Conservation (phyloP, 192 early-diverging fungal species). For the Backusella tuberculispora region DNA sequence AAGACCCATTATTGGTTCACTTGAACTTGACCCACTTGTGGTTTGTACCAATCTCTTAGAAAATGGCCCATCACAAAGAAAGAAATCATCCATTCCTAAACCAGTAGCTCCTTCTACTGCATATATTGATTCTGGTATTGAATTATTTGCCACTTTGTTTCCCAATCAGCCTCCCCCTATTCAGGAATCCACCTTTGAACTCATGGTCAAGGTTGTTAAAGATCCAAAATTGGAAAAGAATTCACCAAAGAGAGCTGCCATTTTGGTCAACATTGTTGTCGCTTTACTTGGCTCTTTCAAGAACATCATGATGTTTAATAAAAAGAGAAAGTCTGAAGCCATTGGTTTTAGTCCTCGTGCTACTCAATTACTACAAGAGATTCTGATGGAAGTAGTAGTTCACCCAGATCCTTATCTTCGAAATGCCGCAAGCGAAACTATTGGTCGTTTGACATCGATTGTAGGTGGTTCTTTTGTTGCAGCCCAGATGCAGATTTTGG, state of each 20-base stretch:
- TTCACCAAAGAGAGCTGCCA: conserved; percentile 72
- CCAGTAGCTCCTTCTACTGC: conserved; percentile 55
- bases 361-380: conserved; percentile 32
- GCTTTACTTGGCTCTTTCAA: conserved; percentile 75
- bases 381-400: conserved; percentile 65
- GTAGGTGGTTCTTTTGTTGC: conserved; percentile 70
- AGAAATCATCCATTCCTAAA: conserved; percentile 40
- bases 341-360: conserved; percentile 21
- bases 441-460: conserved; percentile 79
- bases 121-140: conserved; percentile 80
- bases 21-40: conserved; percentile 66
- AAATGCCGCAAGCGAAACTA: conserved; percentile 75
- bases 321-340: conserved; percentile 12
- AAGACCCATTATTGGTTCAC: conserved; percentile 56
- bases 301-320: conserved; percentile 42
- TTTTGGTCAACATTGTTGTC: conserved; percentile 79
- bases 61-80: not conserved
- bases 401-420: conserved; percentile 74
- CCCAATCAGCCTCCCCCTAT: conserved; percentile 65
- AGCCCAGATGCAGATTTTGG: conserved; percentile 73
- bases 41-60: conserved; percentile 51
- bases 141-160: conserved; percentile 78
- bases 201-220: conserved; percentile 67
- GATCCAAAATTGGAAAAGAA: conserved; percentile 66
- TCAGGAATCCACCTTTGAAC: conserved; percentile 81